Evolutionary conservation across 805 yeast genomes (phyloP).

Genomic region (Pichia heedii): DNA sequence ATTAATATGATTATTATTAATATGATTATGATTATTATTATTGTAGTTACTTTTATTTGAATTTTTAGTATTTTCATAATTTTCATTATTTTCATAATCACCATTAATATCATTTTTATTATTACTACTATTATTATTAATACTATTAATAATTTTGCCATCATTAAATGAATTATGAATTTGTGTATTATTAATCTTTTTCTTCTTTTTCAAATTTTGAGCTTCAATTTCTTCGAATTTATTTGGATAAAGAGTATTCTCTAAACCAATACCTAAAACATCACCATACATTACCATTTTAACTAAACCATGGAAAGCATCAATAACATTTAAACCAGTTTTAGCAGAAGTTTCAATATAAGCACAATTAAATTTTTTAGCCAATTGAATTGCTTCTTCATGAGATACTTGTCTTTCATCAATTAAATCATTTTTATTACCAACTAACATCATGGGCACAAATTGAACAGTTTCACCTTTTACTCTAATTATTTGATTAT

Average conservation of each 20-base stretch:
- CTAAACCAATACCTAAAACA: constrained; percentile 19
- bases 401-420: constrained; percentile 56
- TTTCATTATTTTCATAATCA: too few species aligned
- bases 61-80: too few species aligned
- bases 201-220: constrained; percentile 4
- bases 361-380: constrained; percentile 56
- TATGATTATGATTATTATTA: neutral
- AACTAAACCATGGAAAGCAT: constrained; percentile 29
- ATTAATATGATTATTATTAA: neutral
- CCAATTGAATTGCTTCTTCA: constrained; percentile 53
- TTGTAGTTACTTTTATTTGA: too few species aligned
- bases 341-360: constrained; percentile 93
- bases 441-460: constrained; percentile 72
- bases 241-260: constrained; percentile 22
- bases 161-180: neutral
- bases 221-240: constrained; percentile 17
- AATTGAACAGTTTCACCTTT: constrained; percentile 42
- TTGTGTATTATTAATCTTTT: constrained; percentile 1
- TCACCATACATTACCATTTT: constrained; percentile 24
- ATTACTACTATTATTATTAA: too few species aligned
- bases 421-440: constrained; percentile 62
- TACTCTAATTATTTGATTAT: constrained; percentile 35
- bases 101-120: too few species aligned
- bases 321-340: constrained; percentile 68
- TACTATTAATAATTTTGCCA: neutral